Percentiles rank a stretch among this genome's conserved stretches.
Evolutionary conservation across 108 stramenopile genomes (phyloP).

Genomic region (Licmophora abbreviata): DNA sequence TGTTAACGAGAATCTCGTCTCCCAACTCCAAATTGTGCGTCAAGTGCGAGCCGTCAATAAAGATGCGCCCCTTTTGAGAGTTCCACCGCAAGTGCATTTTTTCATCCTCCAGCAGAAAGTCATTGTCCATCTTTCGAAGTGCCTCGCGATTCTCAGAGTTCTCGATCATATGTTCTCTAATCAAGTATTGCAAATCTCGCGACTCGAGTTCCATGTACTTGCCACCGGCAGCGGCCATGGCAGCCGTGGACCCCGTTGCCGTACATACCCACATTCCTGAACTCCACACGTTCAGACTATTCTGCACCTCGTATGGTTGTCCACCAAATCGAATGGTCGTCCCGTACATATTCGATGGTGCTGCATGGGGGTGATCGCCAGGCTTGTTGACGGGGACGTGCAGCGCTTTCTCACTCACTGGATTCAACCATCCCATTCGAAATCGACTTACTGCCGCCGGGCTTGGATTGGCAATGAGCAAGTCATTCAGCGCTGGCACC

Average conservation of each 20-base stretch:
- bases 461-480: constrained; percentile 90
- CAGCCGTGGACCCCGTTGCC: constrained; percentile 86
- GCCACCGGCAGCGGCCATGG: constrained; percentile 91
- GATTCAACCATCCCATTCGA: constrained; percentile 70
- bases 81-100: constrained; percentile 92
- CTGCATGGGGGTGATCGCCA: not conserved
- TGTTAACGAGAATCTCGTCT: constrained; percentile 86
- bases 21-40: constrained; percentile 88
- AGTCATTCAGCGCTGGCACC: constrained; percentile 92
- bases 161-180: constrained; percentile 85
- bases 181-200: constrained; percentile 84
- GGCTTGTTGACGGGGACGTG: not conserved
- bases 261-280: constrained; percentile 79
- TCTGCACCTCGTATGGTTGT: constrained; percentile 47
- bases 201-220: constrained; percentile 56
- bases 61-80: constrained; percentile 84
- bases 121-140: constrained; percentile 52
- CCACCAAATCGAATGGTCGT: constrained; percentile 77
- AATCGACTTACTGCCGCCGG: constrained; percentile 91
- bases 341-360: constrained; percentile 35
- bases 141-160: constrained; percentile 47
- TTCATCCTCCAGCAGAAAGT: constrained; percentile 55
- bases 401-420: constrained; percentile 11
- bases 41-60: constrained; percentile 87
- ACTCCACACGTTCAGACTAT: constrained; percentile 86